These are phyloP conservation scores for Diddensiella caesifluorescens DNA, from an alignment of 805 yeast species.

Conservation along the genomic window DNA sequence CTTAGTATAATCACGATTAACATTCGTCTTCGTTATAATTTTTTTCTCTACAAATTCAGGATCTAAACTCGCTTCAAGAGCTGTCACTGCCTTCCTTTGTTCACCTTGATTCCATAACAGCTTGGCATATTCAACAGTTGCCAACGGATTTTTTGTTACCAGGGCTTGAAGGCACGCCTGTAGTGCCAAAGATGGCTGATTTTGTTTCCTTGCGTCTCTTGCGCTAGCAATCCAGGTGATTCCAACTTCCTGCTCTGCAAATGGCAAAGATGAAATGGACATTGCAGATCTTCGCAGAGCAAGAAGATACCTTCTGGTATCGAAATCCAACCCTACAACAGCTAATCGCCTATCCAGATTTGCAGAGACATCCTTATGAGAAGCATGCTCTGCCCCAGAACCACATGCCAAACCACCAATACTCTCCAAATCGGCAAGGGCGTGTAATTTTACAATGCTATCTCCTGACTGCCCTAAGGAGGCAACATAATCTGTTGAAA, in stretches of 20 bases:
- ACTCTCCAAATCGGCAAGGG: conserved; percentile 51
- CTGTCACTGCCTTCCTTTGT: conserved; percentile 72
- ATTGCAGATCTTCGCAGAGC: conserved; percentile 53
- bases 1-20: conserved; percentile 29
- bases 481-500: conserved; percentile 45
- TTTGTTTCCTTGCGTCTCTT: conserved; percentile 57
- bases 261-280: conserved; percentile 24
- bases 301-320: conserved; percentile 53
- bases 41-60: conserved; percentile 15
- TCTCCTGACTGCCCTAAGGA: conserved; percentile 48
- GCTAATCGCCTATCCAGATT: conserved; percentile 25
- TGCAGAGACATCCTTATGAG: conserved; percentile 15
- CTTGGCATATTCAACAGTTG: conserved; percentile 62
- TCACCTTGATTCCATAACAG: conserved; percentile 88
- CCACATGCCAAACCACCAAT: conserved; percentile 28
- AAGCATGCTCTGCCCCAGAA: conserved; percentile 5
- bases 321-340: conserved; percentile 48
- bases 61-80: conserved; percentile 42
- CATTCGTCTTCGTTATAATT: conserved; percentile 1
- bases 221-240: conserved; percentile 57
- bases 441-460: conserved; percentile 51
- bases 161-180: conserved; percentile 57
- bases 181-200: conserved; percentile 67
- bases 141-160: conserved; percentile 25
- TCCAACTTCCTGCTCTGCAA: conserved; percentile 30